Percentiles rank a stretch among this genome's conserved stretches.
Conservation (phyloP, 2,329 filamentous ascomycete species). For the Epichloe baconii region DNA sequence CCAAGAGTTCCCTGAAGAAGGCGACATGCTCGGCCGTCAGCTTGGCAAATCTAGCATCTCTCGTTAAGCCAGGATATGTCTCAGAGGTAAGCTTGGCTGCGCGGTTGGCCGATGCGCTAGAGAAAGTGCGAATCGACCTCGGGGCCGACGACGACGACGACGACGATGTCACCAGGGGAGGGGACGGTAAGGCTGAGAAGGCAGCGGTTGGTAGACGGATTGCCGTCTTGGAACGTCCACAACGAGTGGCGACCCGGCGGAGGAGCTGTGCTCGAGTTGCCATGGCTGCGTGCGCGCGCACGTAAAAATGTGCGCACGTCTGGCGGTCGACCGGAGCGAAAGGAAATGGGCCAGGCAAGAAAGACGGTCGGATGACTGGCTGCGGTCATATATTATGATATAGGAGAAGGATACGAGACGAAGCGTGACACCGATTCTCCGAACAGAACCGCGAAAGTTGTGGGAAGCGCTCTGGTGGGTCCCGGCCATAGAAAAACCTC, state of each 20-base stretch:
- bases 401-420: not conserved
- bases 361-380: not conserved
- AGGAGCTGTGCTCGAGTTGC: constrained; percentile 5
- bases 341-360: not conserved
- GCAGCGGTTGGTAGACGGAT: not conserved
- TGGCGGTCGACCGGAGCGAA: not conserved
- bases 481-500: not conserved
- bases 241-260: not conserved
- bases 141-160: constrained; percentile 10
- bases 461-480: not conserved
- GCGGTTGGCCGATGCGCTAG: constrained; percentile 10
- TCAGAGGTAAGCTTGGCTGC: constrained; percentile 64
- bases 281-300: not conserved
- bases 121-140: constrained; percentile 12
- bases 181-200: not conserved
- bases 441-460: not conserved
- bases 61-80: constrained; percentile 70
- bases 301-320: not conserved
- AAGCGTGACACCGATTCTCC: not conserved
- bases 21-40: constrained; percentile 69
- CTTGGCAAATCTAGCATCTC: constrained; percentile 61
- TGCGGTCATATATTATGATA: not conserved
- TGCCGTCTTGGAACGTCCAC: not conserved
- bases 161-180: constrained; percentile 16
- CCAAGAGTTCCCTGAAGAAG: constrained; percentile 71